Evolutionary conservation across 306 rosid species (phyloP), one percentile per base, ranked within the genome.

Genomic region (Prunus campanulata): DNA sequence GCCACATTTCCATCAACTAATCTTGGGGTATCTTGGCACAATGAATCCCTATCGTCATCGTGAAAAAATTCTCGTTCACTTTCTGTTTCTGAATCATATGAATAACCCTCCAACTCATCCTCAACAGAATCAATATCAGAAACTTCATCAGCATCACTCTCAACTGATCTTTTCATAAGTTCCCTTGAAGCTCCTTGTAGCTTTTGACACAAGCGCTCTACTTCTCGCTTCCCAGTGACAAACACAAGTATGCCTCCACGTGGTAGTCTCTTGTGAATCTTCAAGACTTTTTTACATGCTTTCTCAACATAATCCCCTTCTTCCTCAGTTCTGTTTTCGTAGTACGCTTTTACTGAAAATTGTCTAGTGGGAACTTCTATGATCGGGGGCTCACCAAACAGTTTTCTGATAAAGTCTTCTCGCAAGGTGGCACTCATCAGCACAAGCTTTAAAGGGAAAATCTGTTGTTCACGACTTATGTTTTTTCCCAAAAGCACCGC

Each of bases 341-440:
- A 94, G 85, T 92, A 90, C 49, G 70, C 50, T 39, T 90, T 79
- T 67, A 94, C 95, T 4, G 96, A 91, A 88, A 79, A 94, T 70
- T 94, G 98, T 81, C 98, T 87, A 3, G 95, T 83, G 30, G 96
- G 92, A 76, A 94, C 95, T 81, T 92, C 90, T 77, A 92, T 81
- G 66, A 90, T 83, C 22, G 96, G 96, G 56, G 93, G 82, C 52
- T 84, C 76, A 75, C 32, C 55, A 78, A 92, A 92, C 82, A 94
- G 50, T 77, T 85, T 88, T 74, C 81, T 81, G 69, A 84, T 80
- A 74, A 94, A 94, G 74, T 94, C 98, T 85, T 90, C 91, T 75
- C 88, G 86, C 91, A 94, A 75, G 63, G 97, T 94, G 72, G 98
- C 97, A 83, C 98, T 92, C 98, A 90, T 94, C 77, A 95, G 91